Percentiles rank a stretch among this genome's conserved stretches.
phyloP scores from a whole-genome alignment of 306 rosid genomes.

The Cucurbita maxima region DNA sequence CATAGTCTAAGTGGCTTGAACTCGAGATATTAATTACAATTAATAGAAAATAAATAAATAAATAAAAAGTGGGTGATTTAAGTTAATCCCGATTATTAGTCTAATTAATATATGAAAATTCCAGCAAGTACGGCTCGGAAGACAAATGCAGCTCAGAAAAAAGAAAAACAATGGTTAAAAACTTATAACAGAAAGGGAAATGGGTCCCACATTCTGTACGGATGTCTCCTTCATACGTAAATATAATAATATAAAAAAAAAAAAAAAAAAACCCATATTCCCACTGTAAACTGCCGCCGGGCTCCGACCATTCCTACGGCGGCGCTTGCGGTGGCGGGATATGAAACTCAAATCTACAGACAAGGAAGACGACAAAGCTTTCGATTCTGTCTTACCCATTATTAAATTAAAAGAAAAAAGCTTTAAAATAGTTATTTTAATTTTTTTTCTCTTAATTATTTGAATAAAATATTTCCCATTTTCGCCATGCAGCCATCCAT shows the following conservation, averaged over 20 bases:
- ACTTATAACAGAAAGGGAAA: not conserved
- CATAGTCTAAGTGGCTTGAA: too few relatives aligned
- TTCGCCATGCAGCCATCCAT: not conserved
- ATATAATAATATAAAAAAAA: too few relatives aligned
- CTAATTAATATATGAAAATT: not conserved
- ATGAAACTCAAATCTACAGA: not conserved
- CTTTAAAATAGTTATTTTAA: not conserved
- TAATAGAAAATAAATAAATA: too few relatives aligned
- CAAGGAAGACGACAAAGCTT: not conserved
- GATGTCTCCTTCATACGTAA: not conserved
- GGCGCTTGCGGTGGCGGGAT: not conserved
- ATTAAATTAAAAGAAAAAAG: not conserved
- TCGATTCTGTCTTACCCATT: not conserved
- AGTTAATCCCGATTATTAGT: not conserved
- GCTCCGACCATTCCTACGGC: not conserved
- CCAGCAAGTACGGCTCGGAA: not conserved
- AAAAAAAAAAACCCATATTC: too few relatives aligned
- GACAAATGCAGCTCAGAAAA: not conserved
- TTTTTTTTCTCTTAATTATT: not conserved
- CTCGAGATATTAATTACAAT: too few relatives aligned
- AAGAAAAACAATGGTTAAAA: not conserved
- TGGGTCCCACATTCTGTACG: not conserved
- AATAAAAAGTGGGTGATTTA: too few relatives aligned
- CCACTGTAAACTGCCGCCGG: not conserved
- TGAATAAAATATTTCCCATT: not conserved